phyloP scores from a whole-genome alignment of 225 moss, liverwort and hornwort species.

The Sphagnum tenellum region DNA sequence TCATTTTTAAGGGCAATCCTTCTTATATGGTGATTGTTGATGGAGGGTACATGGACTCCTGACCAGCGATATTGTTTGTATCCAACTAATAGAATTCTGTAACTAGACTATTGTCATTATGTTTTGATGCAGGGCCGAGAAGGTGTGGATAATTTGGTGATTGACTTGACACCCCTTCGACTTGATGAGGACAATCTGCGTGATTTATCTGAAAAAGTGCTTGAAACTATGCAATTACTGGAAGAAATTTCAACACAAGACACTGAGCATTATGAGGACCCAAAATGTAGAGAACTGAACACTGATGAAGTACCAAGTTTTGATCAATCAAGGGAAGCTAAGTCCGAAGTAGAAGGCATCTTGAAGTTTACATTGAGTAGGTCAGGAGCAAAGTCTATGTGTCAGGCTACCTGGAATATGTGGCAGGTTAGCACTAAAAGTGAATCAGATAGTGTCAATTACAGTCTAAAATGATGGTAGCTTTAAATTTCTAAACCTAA shows the following conservation, averaged over 20 bases:
- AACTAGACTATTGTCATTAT: not conserved
- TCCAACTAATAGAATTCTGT: not conserved
- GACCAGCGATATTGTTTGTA: not conserved
- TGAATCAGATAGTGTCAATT: too few species aligned
- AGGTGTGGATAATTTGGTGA: slow-evolving; percentile 36
- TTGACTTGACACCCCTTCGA: slow-evolving; percentile 43
- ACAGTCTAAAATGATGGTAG: too few species aligned
- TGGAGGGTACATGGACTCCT: not conserved
- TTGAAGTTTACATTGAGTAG: slow-evolving; percentile 31
- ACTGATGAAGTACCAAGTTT: slow-evolving; percentile 2
- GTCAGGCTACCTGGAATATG: slow-evolving; percentile 46
- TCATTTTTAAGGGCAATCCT: not conserved
- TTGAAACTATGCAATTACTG: slow-evolving; percentile 17
- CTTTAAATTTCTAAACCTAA: too few species aligned
- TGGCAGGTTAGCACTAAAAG: slow-evolving; percentile 14
- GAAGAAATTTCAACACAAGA: slow-evolving; percentile 16
- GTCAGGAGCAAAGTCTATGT: slow-evolving; percentile 35
- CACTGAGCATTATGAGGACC: slow-evolving; percentile 4
- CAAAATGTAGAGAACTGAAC: slow-evolving; percentile 2
- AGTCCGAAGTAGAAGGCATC: slow-evolving; percentile 21
- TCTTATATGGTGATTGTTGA: not conserved
- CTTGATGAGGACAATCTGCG: slow-evolving; percentile 18
- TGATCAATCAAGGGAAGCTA: slow-evolving; percentile 6
- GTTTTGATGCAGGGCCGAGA: slow-evolving; percentile 23
- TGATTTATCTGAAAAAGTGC: slow-evolving; percentile 25